A percentile compares a stretch with the other conserved stretches of the same genome.
Evolutionary conservation across 176 grass and related monocot species (phyloP).

Genomic region (Aechmea fasciata): DNA sequence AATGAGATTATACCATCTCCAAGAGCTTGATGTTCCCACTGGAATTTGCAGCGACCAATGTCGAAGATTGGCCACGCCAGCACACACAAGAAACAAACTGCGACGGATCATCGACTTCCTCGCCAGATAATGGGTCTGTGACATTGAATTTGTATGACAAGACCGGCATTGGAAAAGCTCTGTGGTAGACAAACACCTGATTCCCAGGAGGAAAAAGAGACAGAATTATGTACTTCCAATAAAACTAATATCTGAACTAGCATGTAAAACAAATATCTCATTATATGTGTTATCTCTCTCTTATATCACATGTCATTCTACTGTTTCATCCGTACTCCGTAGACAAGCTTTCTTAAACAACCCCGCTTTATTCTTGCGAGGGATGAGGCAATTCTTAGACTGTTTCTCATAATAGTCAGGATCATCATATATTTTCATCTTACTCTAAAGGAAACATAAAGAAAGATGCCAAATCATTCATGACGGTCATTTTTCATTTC

Average conservation of each 20-base stretch:
- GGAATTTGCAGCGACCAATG: slow-evolving; percentile 82
- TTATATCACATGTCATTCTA: too few relatives aligned
- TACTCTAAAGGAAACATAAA: too few relatives aligned
- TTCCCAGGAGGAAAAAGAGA: slow-evolving; percentile 6
- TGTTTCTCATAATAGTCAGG: not conserved
- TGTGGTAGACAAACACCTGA: slow-evolving; percentile 97
- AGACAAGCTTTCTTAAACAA: too few relatives aligned
- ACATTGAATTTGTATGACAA: slow-evolving; percentile 79
- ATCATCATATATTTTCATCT: too few relatives aligned
- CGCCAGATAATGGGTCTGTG: slow-evolving; percentile 74
- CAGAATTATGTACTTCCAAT: not conserved
- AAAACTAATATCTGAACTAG: not conserved
- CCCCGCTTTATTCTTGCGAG: too few relatives aligned
- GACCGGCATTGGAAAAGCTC: slow-evolving; percentile 88
- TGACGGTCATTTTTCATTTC: too few relatives aligned
- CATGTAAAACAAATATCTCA: not conserved
- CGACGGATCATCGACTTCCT: slow-evolving; percentile 68
- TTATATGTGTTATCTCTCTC: too few relatives aligned
- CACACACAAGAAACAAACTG: slow-evolving; percentile 96
- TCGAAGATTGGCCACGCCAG: slow-evolving; percentile 74
- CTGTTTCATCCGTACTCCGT: too few relatives aligned
- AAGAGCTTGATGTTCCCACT: slow-evolving; percentile 85
- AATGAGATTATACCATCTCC: slow-evolving; percentile 66
- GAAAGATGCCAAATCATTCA: too few relatives aligned
- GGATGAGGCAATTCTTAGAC: too few relatives aligned